Conservation (phyloP, 2,329 filamentous ascomycete genomes). For the Diaporthe citriasiana region DNA sequence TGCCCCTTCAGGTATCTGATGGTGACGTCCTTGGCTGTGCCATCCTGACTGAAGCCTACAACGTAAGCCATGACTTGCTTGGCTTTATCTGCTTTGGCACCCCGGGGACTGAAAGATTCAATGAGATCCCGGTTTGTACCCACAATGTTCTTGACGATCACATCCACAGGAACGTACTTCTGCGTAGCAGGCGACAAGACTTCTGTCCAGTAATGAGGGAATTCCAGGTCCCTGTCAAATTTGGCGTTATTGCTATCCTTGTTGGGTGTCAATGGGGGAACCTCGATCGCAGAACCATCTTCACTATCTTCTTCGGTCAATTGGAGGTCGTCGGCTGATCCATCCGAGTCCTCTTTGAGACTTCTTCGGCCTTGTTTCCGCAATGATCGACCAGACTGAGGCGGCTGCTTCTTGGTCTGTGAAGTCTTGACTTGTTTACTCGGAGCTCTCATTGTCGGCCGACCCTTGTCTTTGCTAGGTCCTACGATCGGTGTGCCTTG, state of each 20-base stretch:
- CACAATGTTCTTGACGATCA: constrained; percentile 76
- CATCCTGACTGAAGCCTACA: constrained; percentile 84
- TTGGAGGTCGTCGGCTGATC: constrained; percentile 60
- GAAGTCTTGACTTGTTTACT: constrained; percentile 43
- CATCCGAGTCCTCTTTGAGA: constrained; percentile 51
- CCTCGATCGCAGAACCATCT: constrained; percentile 71
- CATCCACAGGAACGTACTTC: constrained; percentile 84
- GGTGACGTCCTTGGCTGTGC: constrained; percentile 94
- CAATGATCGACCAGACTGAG: constrained; percentile 15
- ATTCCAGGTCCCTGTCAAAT: constrained; percentile 83
- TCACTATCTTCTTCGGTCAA: constrained; percentile 67
- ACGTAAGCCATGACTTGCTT: constrained; percentile 94
- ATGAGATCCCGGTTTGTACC: constrained; percentile 81
- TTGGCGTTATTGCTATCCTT: constrained; percentile 51
- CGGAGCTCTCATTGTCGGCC: constrained; percentile 42
- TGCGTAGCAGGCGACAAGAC: constrained; percentile 85
- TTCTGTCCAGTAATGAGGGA: constrained; percentile 95
- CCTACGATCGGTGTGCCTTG: constrained; percentile 24
- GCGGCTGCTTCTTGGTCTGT: constrained; percentile 21
- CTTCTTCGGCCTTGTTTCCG: constrained; percentile 35
- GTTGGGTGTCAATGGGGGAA: constrained; percentile 57
- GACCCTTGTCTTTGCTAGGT: constrained; percentile 44
- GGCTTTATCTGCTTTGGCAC: constrained; percentile 84
- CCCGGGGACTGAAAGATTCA: constrained; percentile 84
- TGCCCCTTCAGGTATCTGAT: constrained; percentile 88